A percentile compares a stretch with the other conserved stretches of the same genome.
phyloP scores from a whole-genome alignment of 164 flowering plant species.

The Litsea cubeba region DNA sequence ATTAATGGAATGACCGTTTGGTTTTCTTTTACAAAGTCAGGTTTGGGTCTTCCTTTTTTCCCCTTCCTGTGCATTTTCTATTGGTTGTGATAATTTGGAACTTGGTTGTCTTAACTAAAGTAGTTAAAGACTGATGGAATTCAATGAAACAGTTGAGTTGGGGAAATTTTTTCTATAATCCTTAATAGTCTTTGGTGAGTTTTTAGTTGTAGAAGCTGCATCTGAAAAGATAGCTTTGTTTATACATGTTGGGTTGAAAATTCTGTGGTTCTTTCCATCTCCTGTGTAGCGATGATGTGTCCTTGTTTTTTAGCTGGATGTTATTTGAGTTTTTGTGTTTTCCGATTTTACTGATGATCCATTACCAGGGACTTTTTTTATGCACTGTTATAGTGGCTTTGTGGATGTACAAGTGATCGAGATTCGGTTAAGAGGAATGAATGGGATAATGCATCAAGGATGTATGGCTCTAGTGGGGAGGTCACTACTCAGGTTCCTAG shows the following conservation, averaged over 20 bases:
- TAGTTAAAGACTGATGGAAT: too few relatives aligned
- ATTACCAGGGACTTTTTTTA: slow-evolving; percentile 47
- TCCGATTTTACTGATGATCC: slow-evolving; percentile 50
- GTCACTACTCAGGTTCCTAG: slow-evolving; percentile 57
- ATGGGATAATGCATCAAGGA: slow-evolving; percentile 23
- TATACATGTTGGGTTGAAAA: neutral
- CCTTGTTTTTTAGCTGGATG: neutral
- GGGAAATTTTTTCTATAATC: too few relatives aligned
- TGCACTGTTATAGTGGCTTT: slow-evolving; percentile 70
- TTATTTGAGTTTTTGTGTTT: neutral
- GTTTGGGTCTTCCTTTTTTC: too few relatives aligned
- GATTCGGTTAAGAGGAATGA: slow-evolving; percentile 26
- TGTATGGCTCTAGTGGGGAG: slow-evolving; percentile 76
- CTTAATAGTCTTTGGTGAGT: neutral
- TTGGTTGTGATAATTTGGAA: too few relatives aligned
- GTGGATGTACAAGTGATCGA: slow-evolving; percentile 39
- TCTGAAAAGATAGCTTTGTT: neutral
- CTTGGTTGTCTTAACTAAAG: too few relatives aligned
- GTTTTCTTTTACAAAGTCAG: too few relatives aligned
- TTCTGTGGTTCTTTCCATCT: neutral
- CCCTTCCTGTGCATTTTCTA: too few relatives aligned
- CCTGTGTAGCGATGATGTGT: neutral
- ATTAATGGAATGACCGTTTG: too few relatives aligned
- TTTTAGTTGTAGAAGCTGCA: neutral
- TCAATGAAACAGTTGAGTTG: too few relatives aligned